Evolutionary conservation across 192 early-diverging fungal species (phyloP).

Genomic region (Coemansia sp.): DNA sequence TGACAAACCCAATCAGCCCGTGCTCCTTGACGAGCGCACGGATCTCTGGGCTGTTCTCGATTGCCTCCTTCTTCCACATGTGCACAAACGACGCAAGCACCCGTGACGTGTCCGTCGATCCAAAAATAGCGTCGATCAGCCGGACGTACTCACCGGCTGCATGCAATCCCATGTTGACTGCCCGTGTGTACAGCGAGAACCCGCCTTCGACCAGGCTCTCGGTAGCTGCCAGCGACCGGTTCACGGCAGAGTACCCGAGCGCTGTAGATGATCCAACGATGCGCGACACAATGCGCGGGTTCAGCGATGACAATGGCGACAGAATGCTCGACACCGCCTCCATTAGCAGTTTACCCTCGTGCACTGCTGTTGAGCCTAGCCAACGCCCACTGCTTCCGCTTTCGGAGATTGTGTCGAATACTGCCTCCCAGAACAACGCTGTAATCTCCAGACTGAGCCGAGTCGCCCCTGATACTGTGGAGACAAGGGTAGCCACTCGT

Average conservation of each 20-base stretch:
- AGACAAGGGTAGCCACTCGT: slow-evolving; percentile 44
- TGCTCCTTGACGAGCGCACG: slow-evolving; percentile 56
- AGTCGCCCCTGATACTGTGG: slow-evolving; percentile 42
- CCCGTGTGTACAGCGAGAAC: slow-evolving; percentile 75
- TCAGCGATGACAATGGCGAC: slow-evolving; percentile 43
- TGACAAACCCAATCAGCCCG: slow-evolving; percentile 66
- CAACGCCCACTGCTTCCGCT: slow-evolving; percentile 42
- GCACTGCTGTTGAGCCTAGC: slow-evolving; percentile 41
- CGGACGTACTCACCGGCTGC: slow-evolving; percentile 86
- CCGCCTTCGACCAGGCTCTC: slow-evolving; percentile 58
- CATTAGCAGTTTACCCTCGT: slow-evolving; percentile 33
- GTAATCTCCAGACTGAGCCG: slow-evolving; percentile 51
- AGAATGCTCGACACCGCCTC: slow-evolving; percentile 27
- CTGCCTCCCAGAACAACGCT: slow-evolving; percentile 48
- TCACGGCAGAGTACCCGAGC: slow-evolving; percentile 34
- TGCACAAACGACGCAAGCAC: slow-evolving; percentile 79
- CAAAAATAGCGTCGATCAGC: slow-evolving; percentile 93
- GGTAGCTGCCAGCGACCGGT: slow-evolving; percentile 41
- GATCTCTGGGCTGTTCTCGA: slow-evolving; percentile 66
- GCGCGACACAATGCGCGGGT: slow-evolving; percentile 46
- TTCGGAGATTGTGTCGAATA: slow-evolving; percentile 50
- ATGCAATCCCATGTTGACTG: slow-evolving; percentile 65
- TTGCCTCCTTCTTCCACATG: slow-evolving; percentile 72
- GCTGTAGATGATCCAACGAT: slow-evolving; percentile 37
- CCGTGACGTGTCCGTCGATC: slow-evolving; percentile 89